A percentile compares a stretch with the other conserved stretches of the same genome.
Evolutionary conservation across 805 yeast species (phyloP).

Genomic region (Kodamaea neixiangensis): DNA sequence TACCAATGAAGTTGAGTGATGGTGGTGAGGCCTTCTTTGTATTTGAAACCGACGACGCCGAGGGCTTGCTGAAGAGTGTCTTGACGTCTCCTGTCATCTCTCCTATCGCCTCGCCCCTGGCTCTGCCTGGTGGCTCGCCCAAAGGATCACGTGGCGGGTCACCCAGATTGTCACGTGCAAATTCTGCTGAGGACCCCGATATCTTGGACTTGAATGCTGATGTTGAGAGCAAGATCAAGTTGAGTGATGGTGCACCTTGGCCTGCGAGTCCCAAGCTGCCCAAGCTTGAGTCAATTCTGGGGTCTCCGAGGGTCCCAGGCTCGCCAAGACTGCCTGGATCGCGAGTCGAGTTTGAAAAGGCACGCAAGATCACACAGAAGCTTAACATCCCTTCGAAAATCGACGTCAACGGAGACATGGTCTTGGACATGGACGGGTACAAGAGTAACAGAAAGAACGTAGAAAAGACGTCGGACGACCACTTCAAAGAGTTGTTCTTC

Average conservation of each 20-base stretch:
- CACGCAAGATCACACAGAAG: conserved; percentile 62
- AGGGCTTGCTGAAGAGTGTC: conserved; percentile 66
- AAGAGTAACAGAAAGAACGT: conserved; percentile 81
- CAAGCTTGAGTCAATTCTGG: neutral
- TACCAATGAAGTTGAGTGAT: conserved; percentile 96
- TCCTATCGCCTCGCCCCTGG: conserved; percentile 63
- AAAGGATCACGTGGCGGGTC: conserved; percentile 1
- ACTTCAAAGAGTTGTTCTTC: conserved; percentile 67
- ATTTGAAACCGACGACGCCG: conserved; percentile 71
- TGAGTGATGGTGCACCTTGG: conserved; percentile 18
- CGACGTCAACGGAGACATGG: conserved; percentile 85
- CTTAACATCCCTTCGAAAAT: conserved; percentile 86
- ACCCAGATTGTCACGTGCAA: neutral
- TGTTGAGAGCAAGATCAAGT: conserved; percentile 31
- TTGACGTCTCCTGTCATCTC: conserved; percentile 85
- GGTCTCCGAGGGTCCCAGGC: conserved; percentile 2
- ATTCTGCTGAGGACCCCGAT: conserved; percentile 28
- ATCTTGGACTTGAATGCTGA: conserved; percentile 36
- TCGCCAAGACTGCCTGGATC: conserved; percentile 22
- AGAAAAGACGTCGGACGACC: conserved; percentile 65
- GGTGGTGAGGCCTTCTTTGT: conserved; percentile 98
- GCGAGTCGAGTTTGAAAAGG: conserved; percentile 56
- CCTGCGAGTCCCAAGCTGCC: conserved; percentile 5
- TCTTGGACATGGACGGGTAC: conserved; percentile 94
- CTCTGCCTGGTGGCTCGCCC: conserved; percentile 24